Conservation (phyloP, 352 stramenopile genomes). For the Discostella stelligera region DNA sequence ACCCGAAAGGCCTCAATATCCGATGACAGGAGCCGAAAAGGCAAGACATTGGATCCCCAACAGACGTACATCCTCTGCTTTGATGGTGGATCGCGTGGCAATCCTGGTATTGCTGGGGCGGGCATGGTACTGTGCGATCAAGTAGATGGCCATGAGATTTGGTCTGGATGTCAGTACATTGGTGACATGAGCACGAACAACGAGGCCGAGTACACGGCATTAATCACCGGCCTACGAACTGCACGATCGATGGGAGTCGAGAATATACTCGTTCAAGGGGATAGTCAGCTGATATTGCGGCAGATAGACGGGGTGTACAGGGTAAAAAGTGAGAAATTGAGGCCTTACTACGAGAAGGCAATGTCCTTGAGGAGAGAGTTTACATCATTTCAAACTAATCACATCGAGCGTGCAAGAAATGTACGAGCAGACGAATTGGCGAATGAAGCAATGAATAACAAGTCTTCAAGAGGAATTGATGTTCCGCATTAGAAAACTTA, state of each 20-base stretch:
- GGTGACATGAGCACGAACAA: conserved; percentile 65
- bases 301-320: conserved; percentile 65
- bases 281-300: conserved; percentile 67
- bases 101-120: conserved; percentile 65
- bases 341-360: conserved; percentile 45
- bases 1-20: neutral
- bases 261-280: conserved; percentile 58
- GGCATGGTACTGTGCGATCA: conserved; percentile 44
- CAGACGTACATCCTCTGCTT: conserved; percentile 74
- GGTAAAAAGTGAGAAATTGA: conserved; percentile 55
- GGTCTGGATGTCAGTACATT: conserved; percentile 37
- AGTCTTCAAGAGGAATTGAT: too few species aligned
- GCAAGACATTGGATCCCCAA: conserved; percentile 11
- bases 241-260: conserved; percentile 54
- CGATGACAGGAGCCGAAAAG: neutral
- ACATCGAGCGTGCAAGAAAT: conserved; percentile 70
- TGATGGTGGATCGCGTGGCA: conserved; percentile 72
- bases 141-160: conserved; percentile 20
- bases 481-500: too few species aligned
- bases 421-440: conserved; percentile 73
- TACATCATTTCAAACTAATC: conserved; percentile 56
- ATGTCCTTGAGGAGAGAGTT: conserved; percentile 54
- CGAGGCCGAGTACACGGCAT: conserved; percentile 67
- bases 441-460: conserved; percentile 73
- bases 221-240: conserved; percentile 54